Base-by-base conservation (phyloP, 352 stramenopile genomes). In the Phytophthora pinifolia region DNA sequence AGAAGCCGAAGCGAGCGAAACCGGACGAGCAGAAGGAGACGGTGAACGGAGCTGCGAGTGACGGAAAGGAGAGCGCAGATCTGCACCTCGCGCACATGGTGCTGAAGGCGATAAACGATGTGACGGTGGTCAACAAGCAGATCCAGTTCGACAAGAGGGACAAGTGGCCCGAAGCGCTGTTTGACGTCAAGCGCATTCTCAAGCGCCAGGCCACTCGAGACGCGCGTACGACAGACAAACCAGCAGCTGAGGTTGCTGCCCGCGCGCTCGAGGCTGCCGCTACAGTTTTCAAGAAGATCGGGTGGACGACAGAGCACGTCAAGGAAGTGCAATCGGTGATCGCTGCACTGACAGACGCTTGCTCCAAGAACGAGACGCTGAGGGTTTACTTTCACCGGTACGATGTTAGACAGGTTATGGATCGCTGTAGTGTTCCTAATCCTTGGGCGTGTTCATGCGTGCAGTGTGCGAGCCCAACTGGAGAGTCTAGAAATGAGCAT, bases 331-430 rank as follows among this genome's bases (percentile, higher is more conserved):
- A 20, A 3, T 34, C 45, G 18, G 13, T 70, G 10, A 25, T 67
- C 2, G 46, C 42, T 30, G 41, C 25, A 1, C 59, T 73, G 15
- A 46, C 48, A n/a, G 35, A 59, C 15, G 49, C 60, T n/a, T 73
- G 65, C 35, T 50, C 55, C 20, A 67, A 60, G 34, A 70, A 63
- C 46, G 34, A 67, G 41, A 14, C 51, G 46, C 41, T 73, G 7
- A 55, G 49, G 7, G 17, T 27, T 30, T 45, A 43, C n/a, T 70
- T 70, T 29, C 39, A 73, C 15, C 39, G 54, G 59, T 73, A 62
- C 17, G 45, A 7, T 3, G 36, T 27, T 8, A 27, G 2, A 4
- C 1, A 6, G 12, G 2, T 18, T 46, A 47, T 34, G 1, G 10
- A 17, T 47, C 31, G 22, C 36, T 8, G 10, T 38, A 2, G 14